These are phyloP conservation scores for Daedalea quercina DNA, from an alignment of 768 basidiomycete species.

Conservation along the genomic window DNA sequence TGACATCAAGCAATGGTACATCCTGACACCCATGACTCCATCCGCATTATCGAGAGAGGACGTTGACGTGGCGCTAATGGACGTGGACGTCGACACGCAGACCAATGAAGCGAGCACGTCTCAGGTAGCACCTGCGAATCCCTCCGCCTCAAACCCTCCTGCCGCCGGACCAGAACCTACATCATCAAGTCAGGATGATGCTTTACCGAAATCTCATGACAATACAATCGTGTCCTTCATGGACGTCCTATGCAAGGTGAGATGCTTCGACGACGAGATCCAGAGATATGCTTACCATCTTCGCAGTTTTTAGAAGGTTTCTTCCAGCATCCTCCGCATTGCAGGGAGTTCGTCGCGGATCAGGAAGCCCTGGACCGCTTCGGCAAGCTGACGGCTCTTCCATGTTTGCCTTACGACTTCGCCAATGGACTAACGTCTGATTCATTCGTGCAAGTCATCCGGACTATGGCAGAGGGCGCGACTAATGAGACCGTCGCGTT, in stretches of 20 bases:
- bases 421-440: slow-evolving; percentile 80
- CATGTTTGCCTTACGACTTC: slow-evolving; percentile 87
- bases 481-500: slow-evolving; percentile 68
- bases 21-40: slow-evolving; percentile 8
- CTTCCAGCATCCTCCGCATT: slow-evolving; percentile 87
- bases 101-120: slow-evolving; percentile 13
- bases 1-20: slow-evolving; percentile 63
- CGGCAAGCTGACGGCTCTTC: slow-evolving; percentile 71
- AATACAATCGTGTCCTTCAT: slow-evolving; percentile 74
- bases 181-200: slow-evolving; percentile 26
- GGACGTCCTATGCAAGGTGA: slow-evolving; percentile 72
- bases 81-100: slow-evolving; percentile 18
- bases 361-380: slow-evolving; percentile 70
- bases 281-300: neutral
- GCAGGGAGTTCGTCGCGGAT: slow-evolving; percentile 79
- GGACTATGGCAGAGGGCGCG: slow-evolving; percentile 85
- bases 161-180: slow-evolving; percentile 7
- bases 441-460: slow-evolving; percentile 82
- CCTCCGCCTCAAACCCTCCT: slow-evolving; percentile 15
- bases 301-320: slow-evolving; percentile 86
- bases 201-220: slow-evolving; percentile 50
- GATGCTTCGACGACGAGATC: neutral
- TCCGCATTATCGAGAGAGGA: neutral
- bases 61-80: neutral
- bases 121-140: slow-evolving; percentile 3